Percentiles rank a stretch among this genome's conserved stretches.
Conservation (phyloP, 2,329 filamentous ascomycete genomes). For the Sclerotiophoma versabilis region DNA sequence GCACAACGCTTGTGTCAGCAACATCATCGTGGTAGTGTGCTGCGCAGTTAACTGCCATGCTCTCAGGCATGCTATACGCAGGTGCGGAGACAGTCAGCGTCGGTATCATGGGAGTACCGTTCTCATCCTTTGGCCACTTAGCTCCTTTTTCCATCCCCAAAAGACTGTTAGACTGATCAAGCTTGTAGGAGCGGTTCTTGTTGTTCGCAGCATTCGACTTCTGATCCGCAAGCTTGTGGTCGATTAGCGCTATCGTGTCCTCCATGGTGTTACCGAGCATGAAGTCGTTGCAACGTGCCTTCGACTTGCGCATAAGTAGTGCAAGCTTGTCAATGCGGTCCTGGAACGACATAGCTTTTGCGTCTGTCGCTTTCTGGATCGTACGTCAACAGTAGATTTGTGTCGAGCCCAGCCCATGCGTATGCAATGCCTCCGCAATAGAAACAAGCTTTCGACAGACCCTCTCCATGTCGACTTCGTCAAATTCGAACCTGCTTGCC, state of each 20-base stretch:
- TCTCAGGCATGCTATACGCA: not conserved
- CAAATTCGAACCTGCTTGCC: not conserved
- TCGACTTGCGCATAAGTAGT: conserved; percentile 1
- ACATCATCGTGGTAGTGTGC: no score
- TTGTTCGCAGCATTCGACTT: not conserved
- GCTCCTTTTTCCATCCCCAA: not conserved
- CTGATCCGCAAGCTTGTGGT: not conserved
- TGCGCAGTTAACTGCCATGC: not conserved
- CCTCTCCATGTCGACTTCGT: conserved; percentile 2
- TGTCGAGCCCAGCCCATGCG: not conserved
- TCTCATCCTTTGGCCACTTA: not conserved
- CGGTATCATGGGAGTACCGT: not conserved
- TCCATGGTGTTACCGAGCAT: conserved; percentile 1
- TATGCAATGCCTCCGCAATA: not conserved
- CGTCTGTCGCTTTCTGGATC: not conserved
- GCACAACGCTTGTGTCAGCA: no score
- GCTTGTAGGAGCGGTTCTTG: not conserved
- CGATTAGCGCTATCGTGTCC: not conserved
- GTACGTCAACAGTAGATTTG: not conserved
- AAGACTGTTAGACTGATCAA: not conserved
- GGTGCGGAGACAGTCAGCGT: no score
- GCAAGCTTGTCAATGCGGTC: not conserved
- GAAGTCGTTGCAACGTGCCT: conserved; percentile 2
- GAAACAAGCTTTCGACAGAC: conserved; percentile 1
- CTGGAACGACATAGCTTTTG: not conserved